Percentiles rank a stretch among this genome's conserved stretches.
Evolutionary conservation across 2,329 filamentous ascomycete genomes (phyloP).

Genomic region (Bipolaris sorokiniana): DNA sequence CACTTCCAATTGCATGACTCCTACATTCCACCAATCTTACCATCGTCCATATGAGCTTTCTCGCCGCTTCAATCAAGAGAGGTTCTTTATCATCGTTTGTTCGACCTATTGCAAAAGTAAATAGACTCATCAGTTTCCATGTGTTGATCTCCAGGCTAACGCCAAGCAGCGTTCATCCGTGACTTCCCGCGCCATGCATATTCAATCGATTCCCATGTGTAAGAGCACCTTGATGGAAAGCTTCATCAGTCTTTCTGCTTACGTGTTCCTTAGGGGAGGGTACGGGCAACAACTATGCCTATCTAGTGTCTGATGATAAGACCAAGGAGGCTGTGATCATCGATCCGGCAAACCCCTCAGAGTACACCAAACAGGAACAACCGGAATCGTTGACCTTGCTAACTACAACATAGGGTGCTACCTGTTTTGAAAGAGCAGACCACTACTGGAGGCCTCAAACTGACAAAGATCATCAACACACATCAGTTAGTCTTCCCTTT

Average conservation of each 20-base stretch:
- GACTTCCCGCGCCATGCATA: constrained; percentile 71
- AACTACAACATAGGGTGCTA: constrained; percentile 56
- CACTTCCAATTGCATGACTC: constrained; percentile 45
- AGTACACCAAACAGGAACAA: constrained; percentile 59
- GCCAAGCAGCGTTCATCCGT: constrained; percentile 30
- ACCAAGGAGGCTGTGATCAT: constrained; percentile 66
- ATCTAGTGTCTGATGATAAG: constrained; percentile 61
- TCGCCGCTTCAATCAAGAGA: constrained; percentile 36
- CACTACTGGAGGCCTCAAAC: constrained; percentile 73
- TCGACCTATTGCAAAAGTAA: constrained; percentile 24
- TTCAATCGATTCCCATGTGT: constrained; percentile 90
- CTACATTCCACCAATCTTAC: constrained; percentile 51
- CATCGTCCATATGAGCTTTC: constrained; percentile 44
- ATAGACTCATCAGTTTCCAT: background rate
- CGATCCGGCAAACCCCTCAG: constrained; percentile 78
- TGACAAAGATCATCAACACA: constrained; percentile 92
- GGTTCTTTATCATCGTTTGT: constrained; percentile 27
- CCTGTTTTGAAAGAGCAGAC: constrained; percentile 76
- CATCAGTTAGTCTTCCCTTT: constrained; percentile 74
- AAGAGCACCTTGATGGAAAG: constrained; percentile 44
- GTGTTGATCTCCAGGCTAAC: constrained; percentile 23
- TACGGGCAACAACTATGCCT: constrained; percentile 82
- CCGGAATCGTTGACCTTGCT: background rate
- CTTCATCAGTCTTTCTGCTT: background rate
- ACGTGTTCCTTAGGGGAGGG: constrained; percentile 68